Evolutionary conservation across 1,139 yeast genomes (phyloP).

Genomic region (Diutina ranongensis): DNA sequence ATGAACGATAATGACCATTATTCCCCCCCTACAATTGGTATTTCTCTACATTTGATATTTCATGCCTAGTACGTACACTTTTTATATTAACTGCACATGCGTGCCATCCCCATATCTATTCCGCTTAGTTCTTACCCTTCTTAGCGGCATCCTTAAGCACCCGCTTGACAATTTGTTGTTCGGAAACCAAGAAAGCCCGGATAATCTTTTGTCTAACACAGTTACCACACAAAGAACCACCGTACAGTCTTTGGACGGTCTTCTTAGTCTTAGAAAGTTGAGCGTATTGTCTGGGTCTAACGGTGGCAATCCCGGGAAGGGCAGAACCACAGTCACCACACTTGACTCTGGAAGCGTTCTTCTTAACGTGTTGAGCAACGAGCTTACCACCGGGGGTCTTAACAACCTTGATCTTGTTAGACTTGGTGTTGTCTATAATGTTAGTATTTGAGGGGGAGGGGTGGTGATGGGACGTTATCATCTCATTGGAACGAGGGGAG

Average conservation of each 20-base stretch:
- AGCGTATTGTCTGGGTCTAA: slow-evolving; percentile 98
- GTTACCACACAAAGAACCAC: slow-evolving; percentile 98
- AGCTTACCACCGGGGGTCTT: slow-evolving; percentile 99
- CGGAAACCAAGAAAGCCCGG: slow-evolving; percentile 99
- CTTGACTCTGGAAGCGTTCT: slow-evolving; percentile 89
- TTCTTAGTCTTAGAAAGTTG: slow-evolving; percentile 89
- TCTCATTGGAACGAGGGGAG: too few species aligned
- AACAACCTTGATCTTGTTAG: slow-evolving; percentile 98
- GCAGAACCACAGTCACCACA: slow-evolving; percentile 98
- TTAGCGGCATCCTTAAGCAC: slow-evolving; percentile 92
- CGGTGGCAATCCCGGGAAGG: slow-evolving; percentile 84
- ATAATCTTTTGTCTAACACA: slow-evolving; percentile 98
- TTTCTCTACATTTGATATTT: background rate
- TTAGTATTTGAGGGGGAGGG: slow-evolving; percentile 24
- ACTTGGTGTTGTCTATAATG: slow-evolving; percentile 86
- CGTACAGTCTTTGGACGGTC: slow-evolving; percentile 99
- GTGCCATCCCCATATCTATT: slow-evolving; percentile 6
- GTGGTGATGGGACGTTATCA: background rate
- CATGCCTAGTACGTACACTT: background rate
- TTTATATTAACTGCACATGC: slow-evolving; percentile 3
- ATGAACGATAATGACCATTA: background rate
- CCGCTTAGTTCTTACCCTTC: slow-evolving; percentile 21
- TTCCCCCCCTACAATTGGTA: background rate
- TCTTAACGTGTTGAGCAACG: slow-evolving; percentile 95
- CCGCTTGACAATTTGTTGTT: slow-evolving; percentile 99